These are phyloP conservation scores for Inosperma sp. DNA, from an alignment of 768 basidiomycete species.

Conservation along the genomic window DNA sequence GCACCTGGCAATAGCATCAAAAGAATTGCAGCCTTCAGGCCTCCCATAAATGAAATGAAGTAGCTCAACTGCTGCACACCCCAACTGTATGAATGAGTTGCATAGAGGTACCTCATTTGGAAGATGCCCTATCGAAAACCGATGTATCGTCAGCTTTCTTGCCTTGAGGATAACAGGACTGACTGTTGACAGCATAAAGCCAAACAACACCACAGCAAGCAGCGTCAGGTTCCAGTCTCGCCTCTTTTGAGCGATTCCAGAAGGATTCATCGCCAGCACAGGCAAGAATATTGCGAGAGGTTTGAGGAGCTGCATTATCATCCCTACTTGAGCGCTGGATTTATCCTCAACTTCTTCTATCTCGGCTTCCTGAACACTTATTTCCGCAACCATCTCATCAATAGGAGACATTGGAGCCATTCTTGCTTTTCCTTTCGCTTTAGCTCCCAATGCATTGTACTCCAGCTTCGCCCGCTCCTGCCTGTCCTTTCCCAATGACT, in stretches of 20 bases:
- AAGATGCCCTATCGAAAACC: slow-evolving; percentile 51
- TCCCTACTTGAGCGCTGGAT: slow-evolving; percentile 14
- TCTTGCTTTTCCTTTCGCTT: slow-evolving; percentile 14
- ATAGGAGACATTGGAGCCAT: background rate
- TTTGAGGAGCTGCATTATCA: slow-evolving; percentile 39
- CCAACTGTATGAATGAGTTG: slow-evolving; percentile 69
- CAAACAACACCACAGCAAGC: slow-evolving; percentile 58
- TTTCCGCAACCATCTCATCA: background rate
- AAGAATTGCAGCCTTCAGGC: slow-evolving; percentile 54
- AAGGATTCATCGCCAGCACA: slow-evolving; percentile 37
- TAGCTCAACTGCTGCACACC: slow-evolving; percentile 67
- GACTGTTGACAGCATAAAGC: slow-evolving; percentile 62
- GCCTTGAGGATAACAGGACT: slow-evolving; percentile 23
- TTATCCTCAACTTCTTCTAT: background rate
- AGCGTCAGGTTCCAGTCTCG: slow-evolving; percentile 78
- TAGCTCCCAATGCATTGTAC: slow-evolving; percentile 27
- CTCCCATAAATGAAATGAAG: slow-evolving; percentile 68
- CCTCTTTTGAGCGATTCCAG: slow-evolving; percentile 35
- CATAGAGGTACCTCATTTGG: slow-evolving; percentile 81
- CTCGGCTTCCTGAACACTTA: background rate
- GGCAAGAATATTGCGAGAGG: slow-evolving; percentile 78
- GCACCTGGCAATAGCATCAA: slow-evolving; percentile 43
- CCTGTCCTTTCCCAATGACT: slow-evolving; percentile 47
- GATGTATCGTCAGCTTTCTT: slow-evolving; percentile 3
- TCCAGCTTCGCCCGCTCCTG: slow-evolving; percentile 27